Conservation (phyloP, 2,329 filamentous ascomycete species). For the Calonectria pauciramosa region DNA sequence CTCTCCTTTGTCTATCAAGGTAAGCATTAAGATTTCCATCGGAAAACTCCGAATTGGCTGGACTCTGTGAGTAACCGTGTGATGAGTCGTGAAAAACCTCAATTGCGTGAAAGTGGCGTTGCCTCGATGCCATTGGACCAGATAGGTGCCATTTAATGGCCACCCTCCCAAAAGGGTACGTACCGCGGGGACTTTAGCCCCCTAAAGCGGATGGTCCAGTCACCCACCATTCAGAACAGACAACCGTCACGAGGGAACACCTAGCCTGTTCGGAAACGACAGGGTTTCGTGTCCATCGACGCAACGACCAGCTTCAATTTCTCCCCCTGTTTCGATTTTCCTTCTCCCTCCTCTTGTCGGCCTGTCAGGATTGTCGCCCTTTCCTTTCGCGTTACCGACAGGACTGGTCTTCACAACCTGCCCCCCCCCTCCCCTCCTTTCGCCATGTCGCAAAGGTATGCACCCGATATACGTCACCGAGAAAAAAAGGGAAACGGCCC, state of each 20-base stretch:
- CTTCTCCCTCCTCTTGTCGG: background rate
- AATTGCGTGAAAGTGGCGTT: background rate
- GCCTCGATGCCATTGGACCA: background rate
- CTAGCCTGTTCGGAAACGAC: constrained; percentile 17
- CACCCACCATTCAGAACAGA: constrained; percentile 9
- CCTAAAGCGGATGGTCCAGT: constrained; percentile 6
- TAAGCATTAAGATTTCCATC: background rate
- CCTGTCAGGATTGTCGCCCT: constrained; percentile 1
- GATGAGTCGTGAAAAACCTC: background rate
- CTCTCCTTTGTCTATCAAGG: background rate
- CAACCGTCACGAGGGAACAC: constrained; percentile 24
- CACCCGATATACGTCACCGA: constrained; percentile 12
- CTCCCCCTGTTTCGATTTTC: background rate
- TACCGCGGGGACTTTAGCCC: background rate
- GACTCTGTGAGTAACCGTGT: background rate
- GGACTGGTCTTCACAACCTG: constrained; percentile 3
- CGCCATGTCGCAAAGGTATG: constrained; percentile 55
- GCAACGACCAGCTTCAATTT: constrained; percentile 19
- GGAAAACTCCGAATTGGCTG: background rate
- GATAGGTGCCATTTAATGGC: background rate
- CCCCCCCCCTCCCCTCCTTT: background rate
- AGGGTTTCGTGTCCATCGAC: constrained; percentile 17
- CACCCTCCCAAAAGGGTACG: background rate
- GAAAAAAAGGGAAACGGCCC: background rate
- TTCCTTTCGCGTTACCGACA: constrained; percentile 7